A percentile compares a stretch with the other conserved stretches of the same genome.
phyloP scores from a whole-genome alignment of 345 rosid genomes.

The Eucalyptus polybractea region DNA sequence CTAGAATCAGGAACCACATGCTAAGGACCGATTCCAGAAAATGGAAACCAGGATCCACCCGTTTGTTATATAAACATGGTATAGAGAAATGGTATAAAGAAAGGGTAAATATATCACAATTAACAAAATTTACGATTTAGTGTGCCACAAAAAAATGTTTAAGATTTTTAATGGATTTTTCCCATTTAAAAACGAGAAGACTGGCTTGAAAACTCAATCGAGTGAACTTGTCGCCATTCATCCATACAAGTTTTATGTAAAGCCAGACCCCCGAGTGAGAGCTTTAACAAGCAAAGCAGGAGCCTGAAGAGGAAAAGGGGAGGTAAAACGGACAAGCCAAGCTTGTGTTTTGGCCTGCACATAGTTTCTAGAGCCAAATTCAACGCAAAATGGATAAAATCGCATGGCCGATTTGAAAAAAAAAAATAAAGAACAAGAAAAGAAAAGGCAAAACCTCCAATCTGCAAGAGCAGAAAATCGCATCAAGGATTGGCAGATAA shows the following conservation, averaged over 20 bases:
- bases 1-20: fast-evolving
- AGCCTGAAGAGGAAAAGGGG: background rate
- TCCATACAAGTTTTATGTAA: background rate
- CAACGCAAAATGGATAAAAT: background rate
- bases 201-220: background rate
- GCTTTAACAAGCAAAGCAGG: background rate
- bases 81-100: no score
- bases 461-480: background rate
- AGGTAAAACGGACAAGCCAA: background rate
- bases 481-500: background rate
- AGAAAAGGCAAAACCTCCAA: background rate
- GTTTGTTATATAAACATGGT: no score
- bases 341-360: background rate
- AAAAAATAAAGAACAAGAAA: background rate
- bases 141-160: fast-evolving
- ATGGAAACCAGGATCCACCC: fast-evolving
- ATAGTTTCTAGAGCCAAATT: background rate
- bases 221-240: background rate
- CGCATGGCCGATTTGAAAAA: background rate
- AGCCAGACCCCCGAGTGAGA: background rate
- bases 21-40: fast-evolving
- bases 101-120: no score
- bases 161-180: no score
- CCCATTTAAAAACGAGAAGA: background rate
- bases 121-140: fast-evolving